A percentile compares a stretch with the other conserved stretches of the same genome.
These are phyloP conservation scores for Penicillium sp. DNA, from an alignment of 2,329 filamentous ascomycete species.

Conservation along the genomic window DNA sequence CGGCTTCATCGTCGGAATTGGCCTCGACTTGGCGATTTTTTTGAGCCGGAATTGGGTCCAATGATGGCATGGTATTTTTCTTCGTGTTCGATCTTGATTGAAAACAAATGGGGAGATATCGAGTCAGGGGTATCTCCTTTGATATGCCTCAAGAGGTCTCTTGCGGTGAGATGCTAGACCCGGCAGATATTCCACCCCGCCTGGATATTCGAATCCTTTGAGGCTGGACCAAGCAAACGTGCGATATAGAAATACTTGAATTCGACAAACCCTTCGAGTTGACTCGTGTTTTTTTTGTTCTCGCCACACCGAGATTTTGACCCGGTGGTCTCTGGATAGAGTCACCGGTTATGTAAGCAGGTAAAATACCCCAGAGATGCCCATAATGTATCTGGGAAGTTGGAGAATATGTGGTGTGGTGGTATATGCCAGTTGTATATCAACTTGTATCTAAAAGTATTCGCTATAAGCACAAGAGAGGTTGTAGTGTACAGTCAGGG, in stretches of 20 bases:
- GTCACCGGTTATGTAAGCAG: slow-evolving; percentile 13
- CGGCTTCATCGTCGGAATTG: slow-evolving; percentile 91
- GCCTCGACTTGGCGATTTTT: slow-evolving; percentile 21
- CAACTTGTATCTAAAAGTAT: not conserved
- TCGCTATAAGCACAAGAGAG: not conserved
- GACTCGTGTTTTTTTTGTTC: not conserved
- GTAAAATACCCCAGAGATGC: not conserved
- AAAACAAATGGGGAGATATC: not conserved
- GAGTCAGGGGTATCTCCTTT: slow-evolving; percentile 5
- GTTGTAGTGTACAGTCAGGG: not conserved
- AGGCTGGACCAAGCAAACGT: not conserved
- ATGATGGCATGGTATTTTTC: slow-evolving; percentile 14
- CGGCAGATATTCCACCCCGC: not conserved
- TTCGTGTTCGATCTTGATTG: not conserved
- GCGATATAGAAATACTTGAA: not conserved
- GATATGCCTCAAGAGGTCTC: not conserved
- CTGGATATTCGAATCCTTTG: not conserved
- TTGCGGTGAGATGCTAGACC: slow-evolving; percentile 1
- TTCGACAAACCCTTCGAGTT: not conserved
- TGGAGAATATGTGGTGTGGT: not conserved
- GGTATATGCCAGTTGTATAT: not conserved
- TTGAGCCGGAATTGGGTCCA: slow-evolving; percentile 12
- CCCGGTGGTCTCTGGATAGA: slow-evolving; percentile 11
- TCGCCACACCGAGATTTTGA: slow-evolving; percentile 20
- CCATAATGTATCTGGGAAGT: not conserved